Conservation (phyloP, 2,329 filamentous ascomycete species). For the Neofusicoccum laricinum region DNA sequence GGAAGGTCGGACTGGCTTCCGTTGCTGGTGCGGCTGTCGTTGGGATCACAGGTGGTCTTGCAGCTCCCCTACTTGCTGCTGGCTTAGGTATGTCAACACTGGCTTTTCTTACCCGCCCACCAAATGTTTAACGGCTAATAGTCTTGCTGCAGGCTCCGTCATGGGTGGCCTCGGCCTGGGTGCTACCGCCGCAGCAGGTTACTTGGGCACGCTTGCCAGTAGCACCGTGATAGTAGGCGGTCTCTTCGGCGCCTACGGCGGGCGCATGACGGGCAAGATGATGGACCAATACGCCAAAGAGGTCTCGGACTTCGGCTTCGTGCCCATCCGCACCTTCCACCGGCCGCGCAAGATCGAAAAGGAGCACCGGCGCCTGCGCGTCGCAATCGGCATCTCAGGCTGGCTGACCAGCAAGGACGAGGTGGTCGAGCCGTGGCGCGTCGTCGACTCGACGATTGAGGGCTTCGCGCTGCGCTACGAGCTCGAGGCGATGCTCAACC, state of each 20-base stretch:
- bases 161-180: conserved; percentile 76
- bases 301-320: conserved; percentile 85
- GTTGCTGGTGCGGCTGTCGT: conserved; percentile 86
- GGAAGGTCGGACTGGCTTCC: conserved; percentile 85
- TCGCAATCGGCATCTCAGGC: conserved; percentile 81
- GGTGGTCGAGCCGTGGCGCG: conserved; percentile 72
- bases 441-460: conserved; percentile 66
- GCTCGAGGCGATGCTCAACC: conserved; percentile 68
- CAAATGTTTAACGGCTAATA: conserved; percentile 7
- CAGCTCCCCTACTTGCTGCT: conserved; percentile 71
- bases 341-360: conserved; percentile 45
- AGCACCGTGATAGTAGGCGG: conserved; percentile 77
- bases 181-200: conserved; percentile 69
- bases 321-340: conserved; percentile 35
- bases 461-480: conserved; percentile 85
- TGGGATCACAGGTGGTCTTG: conserved; percentile 73
- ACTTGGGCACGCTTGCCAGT: conserved; percentile 77
- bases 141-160: conserved; percentile 55
- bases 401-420: conserved; percentile 74
- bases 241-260: conserved; percentile 88
- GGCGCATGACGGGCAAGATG: conserved; percentile 77
- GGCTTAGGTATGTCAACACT: conserved; percentile 51
- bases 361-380: conserved; percentile 57
- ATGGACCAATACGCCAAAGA: conserved; percentile 83
- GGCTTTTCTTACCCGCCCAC: conserved; percentile 36